Base-by-base conservation (phyloP, 495 filamentous ascomycete genomes). In the Talaromyces stipitatus region DNA sequence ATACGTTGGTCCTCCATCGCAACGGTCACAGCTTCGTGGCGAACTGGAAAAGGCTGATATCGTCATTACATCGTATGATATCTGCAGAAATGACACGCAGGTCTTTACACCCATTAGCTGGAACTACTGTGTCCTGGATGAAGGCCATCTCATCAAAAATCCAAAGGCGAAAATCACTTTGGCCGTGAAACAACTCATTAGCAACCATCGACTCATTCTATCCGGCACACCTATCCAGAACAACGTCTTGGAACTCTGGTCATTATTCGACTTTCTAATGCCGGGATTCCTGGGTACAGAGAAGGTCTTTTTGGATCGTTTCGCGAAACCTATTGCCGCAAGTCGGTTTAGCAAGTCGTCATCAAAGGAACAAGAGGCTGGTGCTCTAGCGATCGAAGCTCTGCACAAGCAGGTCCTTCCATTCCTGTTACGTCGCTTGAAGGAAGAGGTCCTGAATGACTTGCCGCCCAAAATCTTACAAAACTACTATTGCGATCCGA, bases 401-500 rank as follows among this genome's bases (percentile, higher is more conserved):
- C 69, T 98, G 46, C 94, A 98, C 72, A 98, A 98, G 67, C 94
- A 98, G 70, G 94, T 97, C 18, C 77, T 98, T 28, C 94, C 94
- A 9, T 98, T 98, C 85, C 77, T 98, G 50, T 86, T 98, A 20
- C 91, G 94, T 50, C 91, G 94, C 64, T 79, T 98, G 64, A 98
- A 98, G 74, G 94, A 98, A 72, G 94, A 98, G 68, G 94, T 98
- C 7, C 78, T 98, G 45, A 88, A 97, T 61, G 94, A 98, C 62
- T 80, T 98, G 43, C 94, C 94, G 4, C 94, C 94, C 11, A 98
- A 98, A 82, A 98, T 98, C 64, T 81, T 98, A 18, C 94, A 98
- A 64, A 98, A 98, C 69, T 98, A 98, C 76, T 98, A 98, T 76
- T 98, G 94, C 69, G 94, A 98, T 69, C 91, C 96, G 26, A 95